phyloP scores from a whole-genome alignment of 106 monocot species.

The Dendrobium officinale region DNA sequence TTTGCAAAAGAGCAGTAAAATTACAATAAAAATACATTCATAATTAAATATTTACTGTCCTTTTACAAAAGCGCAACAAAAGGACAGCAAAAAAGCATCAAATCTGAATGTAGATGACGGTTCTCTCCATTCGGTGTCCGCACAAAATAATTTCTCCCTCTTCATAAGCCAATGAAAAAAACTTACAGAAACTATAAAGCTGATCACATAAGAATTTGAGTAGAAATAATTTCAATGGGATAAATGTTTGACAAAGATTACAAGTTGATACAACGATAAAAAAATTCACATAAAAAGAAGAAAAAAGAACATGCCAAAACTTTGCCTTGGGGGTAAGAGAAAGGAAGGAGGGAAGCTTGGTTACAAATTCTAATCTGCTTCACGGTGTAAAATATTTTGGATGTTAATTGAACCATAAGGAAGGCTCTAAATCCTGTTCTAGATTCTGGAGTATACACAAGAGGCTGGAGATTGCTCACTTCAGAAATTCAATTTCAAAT shows the following conservation, averaged over 20 bases:
- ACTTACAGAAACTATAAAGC: background rate
- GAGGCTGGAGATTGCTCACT: conserved; percentile 1
- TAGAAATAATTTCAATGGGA: background rate
- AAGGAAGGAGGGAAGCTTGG: background rate
- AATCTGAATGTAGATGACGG: no score
- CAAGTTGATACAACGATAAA: conserved; percentile 1
- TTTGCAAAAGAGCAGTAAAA: no score
- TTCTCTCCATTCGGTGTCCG: no score
- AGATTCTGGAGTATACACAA: conserved; percentile 1
- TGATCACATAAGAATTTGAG: background rate
- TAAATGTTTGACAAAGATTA: background rate
- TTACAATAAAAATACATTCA: no score
- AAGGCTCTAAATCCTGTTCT: background rate
- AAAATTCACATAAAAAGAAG: background rate
- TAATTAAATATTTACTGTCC: no score
- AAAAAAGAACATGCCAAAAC: background rate
- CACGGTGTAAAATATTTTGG: background rate
- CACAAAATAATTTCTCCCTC: no score
- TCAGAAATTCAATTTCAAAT: conserved; percentile 68
- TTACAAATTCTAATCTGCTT: conserved; percentile 3
- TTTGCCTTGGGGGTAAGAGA: background rate
- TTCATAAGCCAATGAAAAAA: no score
- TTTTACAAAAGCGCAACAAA: no score
- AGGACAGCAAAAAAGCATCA: no score
- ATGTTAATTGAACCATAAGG: background rate